phyloP scores from a whole-genome alignment of 2,329 filamentous ascomycete species.

The Cladophialophora psammophila region DNA sequence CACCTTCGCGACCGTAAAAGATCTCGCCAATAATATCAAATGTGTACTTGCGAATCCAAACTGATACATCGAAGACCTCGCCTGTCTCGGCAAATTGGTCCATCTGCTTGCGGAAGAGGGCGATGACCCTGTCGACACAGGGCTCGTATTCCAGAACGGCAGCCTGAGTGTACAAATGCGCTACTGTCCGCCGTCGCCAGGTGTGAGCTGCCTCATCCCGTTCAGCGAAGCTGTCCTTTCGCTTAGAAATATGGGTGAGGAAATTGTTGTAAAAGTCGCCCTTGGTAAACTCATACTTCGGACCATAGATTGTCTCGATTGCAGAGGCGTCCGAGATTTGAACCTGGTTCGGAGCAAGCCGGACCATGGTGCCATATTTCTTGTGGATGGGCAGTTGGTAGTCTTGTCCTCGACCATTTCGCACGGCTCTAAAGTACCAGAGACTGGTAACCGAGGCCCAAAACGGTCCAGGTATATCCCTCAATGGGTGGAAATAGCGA shows the following conservation, averaged over 20 bases:
- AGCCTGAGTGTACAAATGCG: constrained; percentile 35
- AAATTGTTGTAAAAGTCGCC: constrained; percentile 33
- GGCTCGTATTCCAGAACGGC: constrained; percentile 38
- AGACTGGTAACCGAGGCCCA: constrained; percentile 34
- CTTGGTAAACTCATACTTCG: constrained; percentile 33
- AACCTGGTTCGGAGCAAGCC: constrained; percentile 35
- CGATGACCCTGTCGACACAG: constrained; percentile 35
- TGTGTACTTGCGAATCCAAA: constrained; percentile 37
- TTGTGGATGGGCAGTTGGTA: constrained; percentile 34
- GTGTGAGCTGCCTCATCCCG: constrained; percentile 33
- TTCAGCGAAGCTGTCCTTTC: constrained; percentile 31
- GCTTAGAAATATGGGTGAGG: constrained; percentile 23
- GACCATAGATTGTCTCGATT: constrained; percentile 31
- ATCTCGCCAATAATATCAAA: constrained; percentile 37
- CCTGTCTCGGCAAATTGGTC: constrained; percentile 26
- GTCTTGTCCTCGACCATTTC: constrained; percentile 28
- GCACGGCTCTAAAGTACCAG: constrained; percentile 34
- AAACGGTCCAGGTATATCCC: constrained; percentile 36
- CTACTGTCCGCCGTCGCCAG: constrained; percentile 29
- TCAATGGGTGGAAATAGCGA: constrained; percentile 34
- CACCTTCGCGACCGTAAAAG: constrained; percentile 34
- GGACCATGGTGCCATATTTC: constrained; percentile 37
- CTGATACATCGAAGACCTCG: constrained; percentile 28
- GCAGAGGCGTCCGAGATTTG: constrained; percentile 31
- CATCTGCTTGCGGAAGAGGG: constrained; percentile 35